Percentiles rank a stretch among this genome's conserved stretches.
Evolutionary conservation across 768 basidiomycete species (phyloP).

Genomic region (Tulasnella sp.): DNA sequence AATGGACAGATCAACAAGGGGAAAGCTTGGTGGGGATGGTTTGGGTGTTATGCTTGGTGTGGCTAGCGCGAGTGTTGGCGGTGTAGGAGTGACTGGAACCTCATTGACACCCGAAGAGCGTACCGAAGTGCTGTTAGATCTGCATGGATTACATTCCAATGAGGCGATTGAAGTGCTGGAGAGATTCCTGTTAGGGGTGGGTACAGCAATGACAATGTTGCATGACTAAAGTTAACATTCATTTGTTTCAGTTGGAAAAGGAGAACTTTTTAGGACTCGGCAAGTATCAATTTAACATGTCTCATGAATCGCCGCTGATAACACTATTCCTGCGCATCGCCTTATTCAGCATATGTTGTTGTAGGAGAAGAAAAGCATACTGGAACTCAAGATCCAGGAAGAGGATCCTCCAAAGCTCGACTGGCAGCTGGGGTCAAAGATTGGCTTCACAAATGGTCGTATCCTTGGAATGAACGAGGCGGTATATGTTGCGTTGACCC

Average conservation of each 20-base stretch:
- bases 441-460: constrained; percentile 88
- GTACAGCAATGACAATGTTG: constrained; percentile 25
- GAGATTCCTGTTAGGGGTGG: constrained; percentile 72
- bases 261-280: constrained; percentile 82
- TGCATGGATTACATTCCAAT: constrained; percentile 87
- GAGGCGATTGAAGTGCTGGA: constrained; percentile 88
- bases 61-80: constrained; percentile 40
- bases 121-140: constrained; percentile 72
- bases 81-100: constrained; percentile 32
- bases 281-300: constrained; percentile 26
- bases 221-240: not conserved
- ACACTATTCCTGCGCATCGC: constrained; percentile 6
- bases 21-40: constrained; percentile 64
- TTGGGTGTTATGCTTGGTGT: constrained; percentile 83
- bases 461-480: constrained; percentile 83
- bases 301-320: too few relatives aligned
- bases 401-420: constrained; percentile 72
- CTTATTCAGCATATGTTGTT: constrained; percentile 56
- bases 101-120: constrained; percentile 72
- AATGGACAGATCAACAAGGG: constrained; percentile 59
- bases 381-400: constrained; percentile 69
- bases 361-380: constrained; percentile 97
- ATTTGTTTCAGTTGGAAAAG: constrained; percentile 50
- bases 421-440: constrained; percentile 79
- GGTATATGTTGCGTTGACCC: constrained; percentile 84